These are phyloP conservation scores for Apiospora hydei DNA, from an alignment of 2,329 filamentous ascomycete genomes.

Conservation along the genomic window DNA sequence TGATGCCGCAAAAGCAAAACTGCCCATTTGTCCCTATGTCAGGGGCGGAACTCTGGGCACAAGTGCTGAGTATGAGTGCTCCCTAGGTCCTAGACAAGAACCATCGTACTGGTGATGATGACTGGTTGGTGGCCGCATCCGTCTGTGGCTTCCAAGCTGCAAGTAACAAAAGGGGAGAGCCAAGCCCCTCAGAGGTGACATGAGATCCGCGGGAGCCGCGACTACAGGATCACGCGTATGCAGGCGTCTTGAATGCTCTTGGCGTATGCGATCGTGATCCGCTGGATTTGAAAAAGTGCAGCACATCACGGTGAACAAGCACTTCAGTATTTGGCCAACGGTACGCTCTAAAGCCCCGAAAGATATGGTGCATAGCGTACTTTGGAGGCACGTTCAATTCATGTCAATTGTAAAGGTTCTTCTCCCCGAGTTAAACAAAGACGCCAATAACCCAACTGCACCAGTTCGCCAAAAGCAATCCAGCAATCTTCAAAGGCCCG, in stretches of 20 bases:
- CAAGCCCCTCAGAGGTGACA: too few relatives aligned
- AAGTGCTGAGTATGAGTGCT: not conserved
- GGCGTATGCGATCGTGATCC: not conserved
- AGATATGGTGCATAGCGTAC: not conserved
- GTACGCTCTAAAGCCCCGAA: not conserved
- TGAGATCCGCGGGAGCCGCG: too few relatives aligned
- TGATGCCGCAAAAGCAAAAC: not conserved
- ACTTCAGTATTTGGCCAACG: not conserved
- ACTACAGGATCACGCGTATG: not conserved
- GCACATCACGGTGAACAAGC: not conserved
- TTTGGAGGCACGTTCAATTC: not conserved
- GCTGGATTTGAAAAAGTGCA: not conserved
- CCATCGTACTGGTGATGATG: not conserved
- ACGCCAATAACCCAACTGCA: not conserved
- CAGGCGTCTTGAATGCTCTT: not conserved
- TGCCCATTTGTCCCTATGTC: not conserved
- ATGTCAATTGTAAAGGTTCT: not conserved
- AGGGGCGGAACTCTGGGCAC: not conserved
- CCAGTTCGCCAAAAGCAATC: not conserved
- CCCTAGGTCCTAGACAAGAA: not conserved
- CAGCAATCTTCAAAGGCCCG: too few relatives aligned
- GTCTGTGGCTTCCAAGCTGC: too few relatives aligned
- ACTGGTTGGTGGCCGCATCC: not conserved
- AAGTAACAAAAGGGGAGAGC: too few relatives aligned
- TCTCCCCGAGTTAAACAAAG: not conserved